Conservation (phyloP, 192 early-diverging fungal genomes). For the Gaertneriomyces sp. region DNA sequence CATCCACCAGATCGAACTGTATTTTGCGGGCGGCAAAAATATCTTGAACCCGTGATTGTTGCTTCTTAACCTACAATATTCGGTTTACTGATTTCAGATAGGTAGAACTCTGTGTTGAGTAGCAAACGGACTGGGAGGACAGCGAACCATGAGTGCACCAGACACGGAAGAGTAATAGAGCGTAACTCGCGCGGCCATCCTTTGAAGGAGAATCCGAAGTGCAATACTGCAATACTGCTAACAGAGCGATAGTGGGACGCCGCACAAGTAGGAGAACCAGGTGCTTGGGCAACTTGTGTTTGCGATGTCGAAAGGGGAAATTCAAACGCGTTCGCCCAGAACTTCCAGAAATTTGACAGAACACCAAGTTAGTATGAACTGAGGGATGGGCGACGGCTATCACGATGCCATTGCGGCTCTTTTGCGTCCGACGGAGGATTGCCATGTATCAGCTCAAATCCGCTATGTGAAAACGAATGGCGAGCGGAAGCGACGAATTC, state of each 20-base stretch:
- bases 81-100: neutral
- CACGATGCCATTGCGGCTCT: conserved; percentile 19
- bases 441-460: conserved; percentile 16
- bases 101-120: neutral
- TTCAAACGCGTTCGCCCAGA: no score
- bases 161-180: conserved; percentile 40
- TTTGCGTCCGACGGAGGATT: conserved; percentile 23
- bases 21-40: conserved; percentile 37
- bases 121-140: neutral
- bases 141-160: conserved; percentile 24
- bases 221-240: no score
- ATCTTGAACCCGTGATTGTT: conserved; percentile 36
- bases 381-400: neutral
- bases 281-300: no score
- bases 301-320: no score
- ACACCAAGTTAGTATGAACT: no score
- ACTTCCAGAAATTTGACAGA: no score
- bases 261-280: no score
- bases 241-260: no score
- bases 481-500: conserved; percentile 19
- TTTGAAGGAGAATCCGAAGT: conserved; percentile 43
- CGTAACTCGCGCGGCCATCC: conserved; percentile 62
- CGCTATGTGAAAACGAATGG: conserved; percentile 20
- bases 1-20: conserved; percentile 35
- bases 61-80: conserved; percentile 29